Evolutionary conservation across 179 eudicot genomes (phyloP), one percentile per base, ranked within the genome.

Genomic region (Monotropa hypopitys): DNA sequence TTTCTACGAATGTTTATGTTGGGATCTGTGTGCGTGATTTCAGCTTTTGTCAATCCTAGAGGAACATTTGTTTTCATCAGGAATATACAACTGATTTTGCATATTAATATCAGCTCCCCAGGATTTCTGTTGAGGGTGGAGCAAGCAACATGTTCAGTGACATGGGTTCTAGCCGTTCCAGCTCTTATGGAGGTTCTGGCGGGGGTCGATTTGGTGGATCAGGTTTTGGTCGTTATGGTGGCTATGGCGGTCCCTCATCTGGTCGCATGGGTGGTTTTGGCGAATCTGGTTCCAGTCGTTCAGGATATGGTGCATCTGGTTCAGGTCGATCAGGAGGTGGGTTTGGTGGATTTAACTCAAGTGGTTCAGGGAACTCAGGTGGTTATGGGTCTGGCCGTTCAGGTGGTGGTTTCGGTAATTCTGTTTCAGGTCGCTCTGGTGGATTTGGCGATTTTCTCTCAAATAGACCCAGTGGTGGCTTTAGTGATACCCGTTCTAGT

Each of bases 101-200:
- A 33, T 78, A 1, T 30, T 77, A 49, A 20, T 79, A 51, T 66
- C 89, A 94, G 99, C 97, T 95, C 21, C 88, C 99, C 53, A 80
- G 81, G 81, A 86, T 95, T 78, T 81, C 90, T 53, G 86, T 82
- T 54, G 97, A 89, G 70, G 86, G 88, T 75, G 87, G 85, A 35
- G 73, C 85, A 30, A 67, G 80, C 82, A 88, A 81, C 62, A 84
- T 85, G 86, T 79, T 81, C 78, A 69, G 70, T 75, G 89, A 85
- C 76, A 80, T 85, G 72, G 85, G 86, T 59, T 77, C 87, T 1
- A 77, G 89, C 33, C 85, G 93, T 13, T 84, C 59, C 63, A 88
- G 90, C 23, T 78, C 61, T 51, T 74, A 8, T 49, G 81, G 80
- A 51, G 66, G 73, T 20, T 57, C 28, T 73, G 84, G 80, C 1